Conservation (phyloP, 139 green algal species). For the Tetraselmis chui region DNA sequence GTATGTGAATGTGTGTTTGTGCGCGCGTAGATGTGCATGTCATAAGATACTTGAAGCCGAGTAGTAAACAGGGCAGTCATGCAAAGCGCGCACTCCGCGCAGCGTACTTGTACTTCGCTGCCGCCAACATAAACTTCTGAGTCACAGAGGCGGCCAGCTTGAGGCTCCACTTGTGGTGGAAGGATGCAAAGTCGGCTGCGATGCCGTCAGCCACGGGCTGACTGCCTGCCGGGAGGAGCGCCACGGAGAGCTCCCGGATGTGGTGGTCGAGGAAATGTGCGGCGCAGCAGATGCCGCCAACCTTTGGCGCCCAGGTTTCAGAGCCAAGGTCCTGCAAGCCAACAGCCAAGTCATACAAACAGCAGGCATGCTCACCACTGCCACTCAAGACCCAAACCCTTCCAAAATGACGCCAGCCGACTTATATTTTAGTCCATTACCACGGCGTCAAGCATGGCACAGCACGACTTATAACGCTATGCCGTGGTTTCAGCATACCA, state of each 20-base stretch:
- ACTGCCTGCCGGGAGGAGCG: constrained; percentile 14
- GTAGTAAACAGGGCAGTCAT: too few relatives aligned
- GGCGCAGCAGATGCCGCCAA: constrained; percentile 28
- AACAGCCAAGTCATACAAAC: constrained; percentile 20
- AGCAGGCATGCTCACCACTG: too few relatives aligned
- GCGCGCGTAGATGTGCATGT: too few relatives aligned
- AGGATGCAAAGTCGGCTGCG: constrained; percentile 17
- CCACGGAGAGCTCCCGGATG: constrained; percentile 15
- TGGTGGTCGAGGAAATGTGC: constrained; percentile 41
- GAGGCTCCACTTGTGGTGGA: constrained; percentile 40
- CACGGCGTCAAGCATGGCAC: too few relatives aligned
- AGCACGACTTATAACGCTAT: too few relatives aligned
- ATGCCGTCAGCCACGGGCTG: constrained; percentile 25
- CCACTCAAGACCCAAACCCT: too few relatives aligned
- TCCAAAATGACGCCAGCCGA: too few relatives aligned
- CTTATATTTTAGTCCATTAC: too few relatives aligned
- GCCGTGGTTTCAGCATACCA: too few relatives aligned
- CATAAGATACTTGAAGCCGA: too few relatives aligned
- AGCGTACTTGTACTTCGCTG: neutral
- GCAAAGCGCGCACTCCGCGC: too few relatives aligned
- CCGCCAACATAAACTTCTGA: neutral
- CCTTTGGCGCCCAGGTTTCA: constrained; percentile 23
- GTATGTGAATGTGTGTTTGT: too few relatives aligned
- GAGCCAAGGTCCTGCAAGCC: constrained; percentile 34
- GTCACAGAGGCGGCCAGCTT: constrained; percentile 26